A percentile compares a stretch with the other conserved stretches of the same genome.
Conservation (phyloP, 768 basidiomycete genomes). For the Russula abietina region DNA sequence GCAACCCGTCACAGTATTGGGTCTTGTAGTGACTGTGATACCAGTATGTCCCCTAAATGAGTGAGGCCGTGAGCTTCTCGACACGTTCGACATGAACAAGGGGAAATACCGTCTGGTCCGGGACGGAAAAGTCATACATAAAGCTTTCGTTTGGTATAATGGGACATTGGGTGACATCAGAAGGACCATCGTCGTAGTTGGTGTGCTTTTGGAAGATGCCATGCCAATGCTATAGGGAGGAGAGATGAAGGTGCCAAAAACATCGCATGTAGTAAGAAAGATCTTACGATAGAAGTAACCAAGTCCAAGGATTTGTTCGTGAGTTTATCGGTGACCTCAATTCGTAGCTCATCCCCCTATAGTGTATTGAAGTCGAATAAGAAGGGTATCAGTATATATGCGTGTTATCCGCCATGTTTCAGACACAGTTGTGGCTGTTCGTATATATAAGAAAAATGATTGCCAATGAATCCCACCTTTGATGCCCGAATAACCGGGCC, state of each 20-base stretch:
- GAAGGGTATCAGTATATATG: no score
- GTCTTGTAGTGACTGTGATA: constrained; percentile 36
- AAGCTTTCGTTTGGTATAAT: constrained; percentile 38
- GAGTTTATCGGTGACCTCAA: constrained; percentile 43
- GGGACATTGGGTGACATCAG: constrained; percentile 41
- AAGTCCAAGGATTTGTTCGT: constrained; percentile 42
- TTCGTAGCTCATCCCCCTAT: constrained; percentile 34
- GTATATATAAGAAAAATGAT: neutral
- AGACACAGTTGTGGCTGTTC: no score
- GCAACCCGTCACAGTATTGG: constrained; percentile 36
- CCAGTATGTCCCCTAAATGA: constrained; percentile 29
- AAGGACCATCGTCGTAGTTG: constrained; percentile 42
- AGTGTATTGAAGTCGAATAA: constrained; percentile 26
- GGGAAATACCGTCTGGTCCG: constrained; percentile 31
- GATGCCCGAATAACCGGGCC: constrained; percentile 43
- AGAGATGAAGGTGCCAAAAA: neutral
- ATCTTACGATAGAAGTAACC: constrained; percentile 42
- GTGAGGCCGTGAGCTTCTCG: neutral
- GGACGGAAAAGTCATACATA: constrained; percentile 35
- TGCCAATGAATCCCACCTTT: constrained; percentile 22
- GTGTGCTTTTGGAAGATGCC: constrained; percentile 40
- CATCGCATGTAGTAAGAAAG: neutral
- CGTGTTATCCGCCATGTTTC: no score
- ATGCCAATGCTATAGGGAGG: constrained; percentile 45
- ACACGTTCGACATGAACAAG: constrained; percentile 30